Base-by-base conservation (phyloP, 805 yeast genomes). In the Teunomyces funiuensis region DNA sequence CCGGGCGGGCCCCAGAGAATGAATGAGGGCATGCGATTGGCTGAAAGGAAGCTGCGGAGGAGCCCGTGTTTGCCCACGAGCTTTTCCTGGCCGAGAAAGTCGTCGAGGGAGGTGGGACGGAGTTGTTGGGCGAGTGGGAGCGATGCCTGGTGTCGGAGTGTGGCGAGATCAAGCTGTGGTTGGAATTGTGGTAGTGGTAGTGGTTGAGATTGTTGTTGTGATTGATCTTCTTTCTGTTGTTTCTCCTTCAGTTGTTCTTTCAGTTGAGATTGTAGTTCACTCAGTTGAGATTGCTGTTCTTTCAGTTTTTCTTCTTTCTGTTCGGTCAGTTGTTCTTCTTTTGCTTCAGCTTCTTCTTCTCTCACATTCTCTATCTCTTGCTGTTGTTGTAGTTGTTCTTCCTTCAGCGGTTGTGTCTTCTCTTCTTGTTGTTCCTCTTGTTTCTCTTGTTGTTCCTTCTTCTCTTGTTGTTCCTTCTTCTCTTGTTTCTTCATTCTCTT, bases 1-100 rank as follows among this genome's bases (percentile, higher is more conserved):
- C 76, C 76, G 0, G 76, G 76, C 2, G 55, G 59, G 2, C 76
- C 76, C 74, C 74, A 70, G 8, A 70, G 53, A 2, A 70, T 53
- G 38, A 70, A 68, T 0, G 74, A 69, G 0, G 74, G 72, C 1
- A 70, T 59, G 13, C 56, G 58, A 29, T 58, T 62, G 0, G 72
- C 52, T 16, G 53, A 46, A 2, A 67, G 56, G n/a, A 66, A 54
- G 40, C 63, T 66, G 15, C 68, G 58, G 15, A 69, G 47, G 1
- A 64, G 34, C 2, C 75, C 76, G 40, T 61, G 54, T 5, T 56
- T 53, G 0, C 70, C 72, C 10, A 67, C 57, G n/a, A 67, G 55
- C 45, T 61, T 62, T 26, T 68, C 73, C 45, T 70, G 76, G 9
- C 76, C 76, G 43, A 49, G 54, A 40, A 66, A 70, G 30, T 69